Conservation (phyloP, 768 basidiomycete genomes). For the Paxillus rubicundulus region DNA sequence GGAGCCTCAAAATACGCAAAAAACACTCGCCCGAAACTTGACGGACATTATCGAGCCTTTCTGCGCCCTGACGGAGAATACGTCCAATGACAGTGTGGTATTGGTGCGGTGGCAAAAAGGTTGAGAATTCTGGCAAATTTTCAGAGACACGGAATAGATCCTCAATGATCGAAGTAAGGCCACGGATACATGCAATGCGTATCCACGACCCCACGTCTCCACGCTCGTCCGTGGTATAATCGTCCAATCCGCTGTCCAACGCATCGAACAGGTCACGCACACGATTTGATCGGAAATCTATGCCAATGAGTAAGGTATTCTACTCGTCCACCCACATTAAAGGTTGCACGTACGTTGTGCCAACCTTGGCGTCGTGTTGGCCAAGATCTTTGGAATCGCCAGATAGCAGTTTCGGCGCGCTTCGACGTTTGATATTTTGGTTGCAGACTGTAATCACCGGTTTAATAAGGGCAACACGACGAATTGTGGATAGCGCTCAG, state of each 20-base stretch:
- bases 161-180: slow-evolving; percentile 53
- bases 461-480: slow-evolving; percentile 17
- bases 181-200: slow-evolving; percentile 72
- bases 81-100: slow-evolving; percentile 60
- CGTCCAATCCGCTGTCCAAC: slow-evolving; percentile 70
- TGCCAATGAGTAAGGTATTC: slow-evolving; percentile 8
- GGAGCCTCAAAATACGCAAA: slow-evolving; percentile 45
- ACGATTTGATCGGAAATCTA: slow-evolving; percentile 49
- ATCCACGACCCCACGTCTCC: slow-evolving; percentile 98
- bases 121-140: slow-evolving; percentile 44
- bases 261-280: slow-evolving; percentile 52
- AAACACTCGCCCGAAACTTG: slow-evolving; percentile 72
- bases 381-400: slow-evolving; percentile 47
- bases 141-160: slow-evolving; percentile 47
- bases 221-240: slow-evolving; percentile 92
- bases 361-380: slow-evolving; percentile 42
- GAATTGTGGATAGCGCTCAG: slow-evolving; percentile 18
- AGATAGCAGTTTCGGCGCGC: slow-evolving; percentile 54
- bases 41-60: slow-evolving; percentile 88
- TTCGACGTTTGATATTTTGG: slow-evolving; percentile 48
- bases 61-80: slow-evolving; percentile 85
- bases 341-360: slow-evolving; percentile 41
- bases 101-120: slow-evolving; percentile 57
- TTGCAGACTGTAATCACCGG: slow-evolving; percentile 30
- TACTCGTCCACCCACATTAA: slow-evolving; percentile 3